Percentiles rank a stretch among this genome's conserved stretches.
Evolutionary conservation across 495 filamentous ascomycete species (phyloP).

Genomic region (Arthonia radiata): DNA sequence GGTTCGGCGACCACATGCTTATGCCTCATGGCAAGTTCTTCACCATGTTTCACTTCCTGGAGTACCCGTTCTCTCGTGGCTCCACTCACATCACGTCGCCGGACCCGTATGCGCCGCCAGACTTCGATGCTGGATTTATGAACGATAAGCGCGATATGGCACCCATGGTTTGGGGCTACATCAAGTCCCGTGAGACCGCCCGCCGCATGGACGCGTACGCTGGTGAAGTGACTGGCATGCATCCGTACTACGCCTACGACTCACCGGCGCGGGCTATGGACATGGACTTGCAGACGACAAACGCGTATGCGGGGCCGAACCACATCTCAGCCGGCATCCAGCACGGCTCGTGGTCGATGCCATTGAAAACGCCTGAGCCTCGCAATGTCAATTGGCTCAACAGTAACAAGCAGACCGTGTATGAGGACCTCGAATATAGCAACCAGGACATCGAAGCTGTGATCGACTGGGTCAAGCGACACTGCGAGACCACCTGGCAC

Average conservation of each 20-base stretch:
- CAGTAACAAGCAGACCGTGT: slow-evolving; percentile 26
- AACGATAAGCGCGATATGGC: slow-evolving; percentile 65
- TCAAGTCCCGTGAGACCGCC: slow-evolving; percentile 64
- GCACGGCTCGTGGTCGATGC: slow-evolving; percentile 24
- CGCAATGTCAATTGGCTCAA: slow-evolving; percentile 26
- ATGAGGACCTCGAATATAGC: slow-evolving; percentile 39
- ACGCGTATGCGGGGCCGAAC: slow-evolving; percentile 46
- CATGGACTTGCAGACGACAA: slow-evolving; percentile 48
- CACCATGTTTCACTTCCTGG: slow-evolving; percentile 70
- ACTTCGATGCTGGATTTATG: slow-evolving; percentile 73
- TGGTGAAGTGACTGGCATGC: slow-evolving; percentile 41
- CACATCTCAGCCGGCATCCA: slow-evolving; percentile 51
- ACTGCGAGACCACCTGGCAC: slow-evolving; percentile 68
- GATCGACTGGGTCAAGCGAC: slow-evolving; percentile 53
- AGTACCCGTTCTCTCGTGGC: slow-evolving; percentile 63
- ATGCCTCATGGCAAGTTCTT: slow-evolving; percentile 63
- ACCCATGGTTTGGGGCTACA: slow-evolving; percentile 68
- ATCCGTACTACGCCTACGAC: slow-evolving; percentile 41
- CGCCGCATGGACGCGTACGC: slow-evolving; percentile 55
- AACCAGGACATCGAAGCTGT: slow-evolving; percentile 41
- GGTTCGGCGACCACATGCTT: slow-evolving; percentile 44
- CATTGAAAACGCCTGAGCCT: slow-evolving; percentile 18
- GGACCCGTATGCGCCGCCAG: slow-evolving; percentile 46
- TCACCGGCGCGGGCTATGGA: slow-evolving; percentile 42
- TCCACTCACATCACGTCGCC: slow-evolving; percentile 44